Percentiles rank a stretch among this genome's conserved stretches.
Evolutionary conservation across 2,329 filamentous ascomycete species (phyloP).

Genomic region (Elsinoe australis): DNA sequence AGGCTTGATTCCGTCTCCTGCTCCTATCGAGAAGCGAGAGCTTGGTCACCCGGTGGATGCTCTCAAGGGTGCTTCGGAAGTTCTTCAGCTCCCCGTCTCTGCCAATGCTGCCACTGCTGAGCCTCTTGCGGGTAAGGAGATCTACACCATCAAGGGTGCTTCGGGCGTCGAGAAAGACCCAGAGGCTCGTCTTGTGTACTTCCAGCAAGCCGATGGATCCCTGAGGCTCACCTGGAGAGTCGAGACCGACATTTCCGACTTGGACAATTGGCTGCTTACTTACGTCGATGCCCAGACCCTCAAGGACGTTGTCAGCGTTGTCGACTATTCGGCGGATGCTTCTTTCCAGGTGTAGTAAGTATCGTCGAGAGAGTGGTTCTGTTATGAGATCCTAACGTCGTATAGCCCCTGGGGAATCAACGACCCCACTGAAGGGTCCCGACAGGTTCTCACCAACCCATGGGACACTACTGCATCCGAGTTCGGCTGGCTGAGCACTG

Average conservation of each 20-base stretch:
- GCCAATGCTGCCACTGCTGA: slow-evolving; percentile 36
- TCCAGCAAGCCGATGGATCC: slow-evolving; percentile 41
- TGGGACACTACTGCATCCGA: slow-evolving; percentile 42
- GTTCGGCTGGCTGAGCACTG: slow-evolving; percentile 49
- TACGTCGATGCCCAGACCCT: slow-evolving; percentile 48
- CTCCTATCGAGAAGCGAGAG: slow-evolving; percentile 36
- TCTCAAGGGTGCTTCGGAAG: slow-evolving; percentile 35
- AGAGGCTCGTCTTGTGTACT: slow-evolving; percentile 49
- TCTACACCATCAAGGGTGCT: slow-evolving; percentile 42
- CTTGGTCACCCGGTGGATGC: slow-evolving; percentile 39
- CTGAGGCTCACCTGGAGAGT: slow-evolving; percentile 50
- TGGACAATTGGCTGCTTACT: slow-evolving; percentile 52
- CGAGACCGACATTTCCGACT: slow-evolving; percentile 46
- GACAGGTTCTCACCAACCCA: slow-evolving; percentile 42
- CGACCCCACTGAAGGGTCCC: slow-evolving; percentile 26
- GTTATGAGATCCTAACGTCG: too few relatives aligned
- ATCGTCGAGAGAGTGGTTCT: slow-evolving; percentile 20
- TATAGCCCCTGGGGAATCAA: slow-evolving; percentile 11
- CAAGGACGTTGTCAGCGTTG: slow-evolving; percentile 45
- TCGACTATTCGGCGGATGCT: slow-evolving; percentile 52
- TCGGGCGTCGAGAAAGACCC: slow-evolving; percentile 46
- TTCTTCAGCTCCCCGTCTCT: slow-evolving; percentile 38
- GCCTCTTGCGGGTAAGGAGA: slow-evolving; percentile 31
- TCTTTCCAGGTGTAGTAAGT: slow-evolving; percentile 46
- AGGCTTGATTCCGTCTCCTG: slow-evolving; percentile 38